phyloP scores from a whole-genome alignment of 805 yeast genomes.

The Metschnikowia shivogae region DNA sequence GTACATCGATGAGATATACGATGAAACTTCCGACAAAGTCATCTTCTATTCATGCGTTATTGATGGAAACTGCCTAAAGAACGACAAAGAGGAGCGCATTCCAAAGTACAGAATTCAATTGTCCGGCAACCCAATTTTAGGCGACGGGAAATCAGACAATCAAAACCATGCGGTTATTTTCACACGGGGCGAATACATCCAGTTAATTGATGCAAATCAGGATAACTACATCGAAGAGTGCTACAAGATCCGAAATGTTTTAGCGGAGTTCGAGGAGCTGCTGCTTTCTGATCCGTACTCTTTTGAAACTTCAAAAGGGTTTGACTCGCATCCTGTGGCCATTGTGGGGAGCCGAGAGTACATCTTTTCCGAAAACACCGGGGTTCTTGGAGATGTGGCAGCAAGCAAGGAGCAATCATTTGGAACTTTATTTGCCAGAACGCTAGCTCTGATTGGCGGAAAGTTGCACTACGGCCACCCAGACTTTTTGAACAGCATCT shows the following conservation, averaged over 20 bases:
- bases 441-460: conserved; percentile 80
- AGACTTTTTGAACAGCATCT: conserved; percentile 71
- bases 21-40: conserved; percentile 58
- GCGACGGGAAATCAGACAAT: conserved; percentile 87
- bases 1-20: conserved; percentile 86
- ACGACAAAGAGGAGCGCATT: conserved; percentile 54
- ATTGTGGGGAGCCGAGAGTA: conserved; percentile 86
- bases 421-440: conserved; percentile 81
- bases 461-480: conserved; percentile 88
- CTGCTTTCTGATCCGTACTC: conserved; percentile 15
- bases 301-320: conserved; percentile 6
- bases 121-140: conserved; percentile 81
- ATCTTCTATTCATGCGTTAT: conserved; percentile 71
- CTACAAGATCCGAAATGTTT: conserved; percentile 72
- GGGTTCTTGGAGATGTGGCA: conserved; percentile 83
- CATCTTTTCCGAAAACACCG: conserved; percentile 81
- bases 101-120: conserved; percentile 72
- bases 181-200: conserved; percentile 81
- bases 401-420: conserved; percentile 90
- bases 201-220: conserved; percentile 82
- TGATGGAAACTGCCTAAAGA: conserved; percentile 69
- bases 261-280: conserved; percentile 79
- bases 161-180: conserved; percentile 79
- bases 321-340: conserved; percentile 48
- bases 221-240: conserved; percentile 85